Conservation (phyloP, 2,329 filamentous ascomycete genomes). For the Hypoxylon sp. region DNA sequence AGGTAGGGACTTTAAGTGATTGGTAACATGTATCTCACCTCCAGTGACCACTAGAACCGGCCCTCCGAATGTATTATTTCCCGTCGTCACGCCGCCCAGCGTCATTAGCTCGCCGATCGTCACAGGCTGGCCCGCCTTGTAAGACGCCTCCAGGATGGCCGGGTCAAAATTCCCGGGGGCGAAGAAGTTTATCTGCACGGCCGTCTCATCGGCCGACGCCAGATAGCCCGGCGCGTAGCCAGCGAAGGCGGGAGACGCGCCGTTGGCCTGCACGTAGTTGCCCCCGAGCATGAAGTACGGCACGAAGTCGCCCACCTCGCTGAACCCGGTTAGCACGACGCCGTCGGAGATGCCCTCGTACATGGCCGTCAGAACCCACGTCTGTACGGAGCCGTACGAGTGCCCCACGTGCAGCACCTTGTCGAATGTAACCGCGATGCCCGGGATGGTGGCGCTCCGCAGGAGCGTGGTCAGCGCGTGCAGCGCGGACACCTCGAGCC, state of each 20-base stretch:
- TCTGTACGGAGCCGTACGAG: constrained; percentile 73
- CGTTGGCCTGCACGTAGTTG: constrained; percentile 63
- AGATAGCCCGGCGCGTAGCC: constrained; percentile 67
- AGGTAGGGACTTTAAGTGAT: background rate
- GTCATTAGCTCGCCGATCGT: constrained; percentile 72
- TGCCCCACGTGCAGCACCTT: constrained; percentile 74
- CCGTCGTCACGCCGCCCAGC: constrained; percentile 58
- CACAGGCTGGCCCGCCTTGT: constrained; percentile 67
- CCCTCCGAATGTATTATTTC: constrained; percentile 62
- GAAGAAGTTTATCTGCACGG: constrained; percentile 68
- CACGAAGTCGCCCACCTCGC: constrained; percentile 62
- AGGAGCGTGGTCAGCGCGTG: constrained; percentile 66
- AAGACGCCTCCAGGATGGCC: constrained; percentile 63
- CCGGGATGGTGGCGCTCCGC: constrained; percentile 61
- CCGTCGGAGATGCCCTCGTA: constrained; percentile 67
- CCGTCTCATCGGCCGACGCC: constrained; percentile 60
- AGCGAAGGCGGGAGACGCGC: constrained; percentile 50
- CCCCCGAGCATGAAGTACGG: constrained; percentile 60
- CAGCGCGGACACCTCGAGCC: constrained; percentile 71
- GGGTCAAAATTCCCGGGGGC: constrained; percentile 69
- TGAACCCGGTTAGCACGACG: constrained; percentile 73
- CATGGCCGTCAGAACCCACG: constrained; percentile 67
- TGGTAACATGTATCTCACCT: constrained; percentile 17
- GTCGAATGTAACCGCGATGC: constrained; percentile 54
- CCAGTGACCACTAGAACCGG: constrained; percentile 73